Evolutionary conservation across 805 yeast genomes (phyloP).

Genomic region (Debaryomyces castellii): DNA sequence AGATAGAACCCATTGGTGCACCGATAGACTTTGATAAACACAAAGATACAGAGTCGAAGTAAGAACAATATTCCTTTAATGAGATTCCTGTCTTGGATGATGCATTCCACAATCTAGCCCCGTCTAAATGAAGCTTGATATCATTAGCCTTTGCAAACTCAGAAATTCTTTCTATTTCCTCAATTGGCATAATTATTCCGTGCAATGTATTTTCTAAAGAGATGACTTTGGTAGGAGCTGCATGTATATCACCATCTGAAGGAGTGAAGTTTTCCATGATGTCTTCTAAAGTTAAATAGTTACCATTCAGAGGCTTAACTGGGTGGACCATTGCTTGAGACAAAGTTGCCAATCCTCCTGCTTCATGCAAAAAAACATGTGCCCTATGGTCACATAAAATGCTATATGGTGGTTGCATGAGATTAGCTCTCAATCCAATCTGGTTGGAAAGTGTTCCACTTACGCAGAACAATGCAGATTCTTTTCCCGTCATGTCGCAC

Average conservation of each 20-base stretch:
- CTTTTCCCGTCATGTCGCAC: constrained; percentile 71
- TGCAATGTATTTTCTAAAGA: constrained; percentile 87
- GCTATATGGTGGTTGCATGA: constrained; percentile 82
- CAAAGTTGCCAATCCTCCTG: constrained; percentile 86
- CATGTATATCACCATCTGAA: constrained; percentile 81
- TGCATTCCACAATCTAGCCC: constrained; percentile 97
- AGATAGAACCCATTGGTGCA: constrained; percentile 88
- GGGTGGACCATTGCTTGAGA: constrained; percentile 92
- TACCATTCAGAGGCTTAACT: constrained; percentile 73
- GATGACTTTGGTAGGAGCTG: constrained; percentile 83
- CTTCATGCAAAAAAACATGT: constrained; percentile 81
- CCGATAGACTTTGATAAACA: constrained; percentile 89
- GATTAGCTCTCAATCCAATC: constrained; percentile 72
- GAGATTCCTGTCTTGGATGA: constrained; percentile 68
- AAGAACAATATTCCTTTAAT: constrained; percentile 65
- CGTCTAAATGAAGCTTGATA: constrained; percentile 79
- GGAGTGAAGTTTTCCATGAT: constrained; percentile 58
- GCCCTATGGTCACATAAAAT: constrained; percentile 83
- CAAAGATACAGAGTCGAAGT: constrained; percentile 86
- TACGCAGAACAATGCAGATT: constrained; percentile 77
- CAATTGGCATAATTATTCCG: constrained; percentile 78
- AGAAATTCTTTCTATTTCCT: constrained; percentile 70
- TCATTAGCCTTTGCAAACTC: constrained; percentile 63
- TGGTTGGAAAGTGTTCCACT: constrained; percentile 93
- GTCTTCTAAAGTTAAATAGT: constrained; percentile 78